Evolutionary conservation across 2,329 filamentous ascomycete genomes (phyloP).

Genomic region (Hymenoscyphus albidus): DNA sequence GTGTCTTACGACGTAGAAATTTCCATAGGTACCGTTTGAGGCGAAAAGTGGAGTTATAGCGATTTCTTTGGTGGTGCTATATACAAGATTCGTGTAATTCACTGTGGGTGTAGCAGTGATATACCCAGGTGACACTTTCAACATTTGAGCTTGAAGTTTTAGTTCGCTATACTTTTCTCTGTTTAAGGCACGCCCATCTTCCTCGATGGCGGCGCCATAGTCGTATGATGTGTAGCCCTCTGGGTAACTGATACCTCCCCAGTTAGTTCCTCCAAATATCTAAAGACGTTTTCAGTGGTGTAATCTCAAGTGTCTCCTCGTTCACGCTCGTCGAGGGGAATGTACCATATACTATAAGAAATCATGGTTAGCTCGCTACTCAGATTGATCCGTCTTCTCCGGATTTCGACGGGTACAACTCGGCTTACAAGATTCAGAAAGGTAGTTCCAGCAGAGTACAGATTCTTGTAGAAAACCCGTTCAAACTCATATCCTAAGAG

Average conservation of each 20-base stretch:
- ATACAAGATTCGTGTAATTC: constrained; percentile 42
- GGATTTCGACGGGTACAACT: background rate
- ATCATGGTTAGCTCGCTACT: background rate
- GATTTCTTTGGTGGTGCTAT: constrained; percentile 55
- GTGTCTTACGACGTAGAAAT: constrained; percentile 64
- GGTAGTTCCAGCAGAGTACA: constrained; percentile 61
- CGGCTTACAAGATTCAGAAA: constrained; percentile 50
- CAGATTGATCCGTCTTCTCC: background rate
- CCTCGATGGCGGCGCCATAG: constrained; percentile 59
- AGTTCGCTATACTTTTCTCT: constrained; percentile 77
- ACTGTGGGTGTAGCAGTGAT: constrained; percentile 53
- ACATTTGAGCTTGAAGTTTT: constrained; percentile 72
- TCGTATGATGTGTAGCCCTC: constrained; percentile 59
- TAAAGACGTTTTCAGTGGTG: background rate
- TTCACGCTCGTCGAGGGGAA: background rate
- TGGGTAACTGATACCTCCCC: constrained; percentile 71
- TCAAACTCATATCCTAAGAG: constrained; percentile 70
- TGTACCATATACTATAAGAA: background rate
- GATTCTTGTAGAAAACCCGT: constrained; percentile 75
- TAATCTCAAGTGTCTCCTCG: background rate
- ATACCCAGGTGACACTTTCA: constrained; percentile 68
- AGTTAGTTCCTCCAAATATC: constrained; percentile 72
- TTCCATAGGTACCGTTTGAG: constrained; percentile 46
- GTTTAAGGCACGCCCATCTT: constrained; percentile 58
- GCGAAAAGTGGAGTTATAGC: constrained; percentile 55